Conservation (phyloP, 352 stramenopile species). For the Globisporangium viniferum region DNA sequence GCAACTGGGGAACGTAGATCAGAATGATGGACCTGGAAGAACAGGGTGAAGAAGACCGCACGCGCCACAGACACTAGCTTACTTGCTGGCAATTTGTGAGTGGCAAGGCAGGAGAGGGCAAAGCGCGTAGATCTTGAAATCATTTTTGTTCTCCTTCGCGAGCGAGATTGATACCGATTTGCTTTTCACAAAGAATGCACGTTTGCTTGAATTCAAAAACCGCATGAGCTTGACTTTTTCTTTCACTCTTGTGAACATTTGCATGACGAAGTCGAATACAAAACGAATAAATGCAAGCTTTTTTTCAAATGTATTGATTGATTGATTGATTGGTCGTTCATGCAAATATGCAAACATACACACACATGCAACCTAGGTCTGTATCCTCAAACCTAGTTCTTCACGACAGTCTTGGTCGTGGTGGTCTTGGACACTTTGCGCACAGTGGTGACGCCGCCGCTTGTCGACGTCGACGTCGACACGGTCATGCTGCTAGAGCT, state of each 20-base stretch:
- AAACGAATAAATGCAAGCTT: not conserved
- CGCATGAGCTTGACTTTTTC: not conserved
- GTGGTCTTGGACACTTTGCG: slow-evolving; percentile 9
- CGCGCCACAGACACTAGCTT: too few species aligned
- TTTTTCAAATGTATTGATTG: not conserved
- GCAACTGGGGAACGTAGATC: not conserved
- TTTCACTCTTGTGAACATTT: not conserved
- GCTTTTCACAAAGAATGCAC: not conserved
- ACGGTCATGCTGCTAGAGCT: not conserved
- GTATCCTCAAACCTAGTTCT: slow-evolving; percentile 7
- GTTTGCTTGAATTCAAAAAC: not conserved
- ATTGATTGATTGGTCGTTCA: not conserved
- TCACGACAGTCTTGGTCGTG: slow-evolving; percentile 10
- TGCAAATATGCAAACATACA: not conserved
- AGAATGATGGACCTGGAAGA: slow-evolving; percentile 1
- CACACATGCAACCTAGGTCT: not conserved
- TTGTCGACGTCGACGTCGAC: slow-evolving; percentile 2
- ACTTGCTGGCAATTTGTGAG: not conserved
- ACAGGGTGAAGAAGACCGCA: not conserved
- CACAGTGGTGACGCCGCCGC: slow-evolving; percentile 7
- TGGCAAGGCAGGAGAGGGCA: not conserved
- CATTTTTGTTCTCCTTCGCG: not conserved
- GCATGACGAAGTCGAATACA: not conserved
- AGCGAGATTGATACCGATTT: not conserved
- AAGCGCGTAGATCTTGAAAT: not conserved